Evolutionary conservation across 805 yeast genomes (phyloP), one percentile per base, ranked within the genome.

Genomic region (Candida tibetensis): DNA sequence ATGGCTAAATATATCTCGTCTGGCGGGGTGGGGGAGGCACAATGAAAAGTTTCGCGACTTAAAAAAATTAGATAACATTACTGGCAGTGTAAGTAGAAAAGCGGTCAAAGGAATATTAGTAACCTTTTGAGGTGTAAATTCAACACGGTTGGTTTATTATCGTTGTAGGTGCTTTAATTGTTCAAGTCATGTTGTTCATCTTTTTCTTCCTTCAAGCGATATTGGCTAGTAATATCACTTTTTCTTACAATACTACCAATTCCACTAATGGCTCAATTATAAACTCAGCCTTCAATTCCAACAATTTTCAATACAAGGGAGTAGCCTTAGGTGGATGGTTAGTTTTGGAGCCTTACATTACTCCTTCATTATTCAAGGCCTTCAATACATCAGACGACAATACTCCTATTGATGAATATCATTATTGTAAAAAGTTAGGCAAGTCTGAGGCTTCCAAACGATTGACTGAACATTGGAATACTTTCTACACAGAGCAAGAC

Each of bases 291-390:
- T 22, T 15, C 21, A 41, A 33, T 21, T 31, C 50, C 19, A 30
- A 37, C 25, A 34, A 34, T 26, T 46, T 46, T 34, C 40, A 41
- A 36, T 46, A 46, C 22, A 44, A 47, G 32, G 82, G 81, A 30
- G 74, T 79, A 10, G 71, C 77, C 18, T 51, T 82, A 10, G 90
- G 89, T 22, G 88, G 88, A 5, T 82, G 89, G 90, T 63, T 81
- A 17, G 77, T 82, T 0, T 61, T 82, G 6, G 88, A 82, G 53
- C 87, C 89, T 1, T 82, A 73, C 46, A 81, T 82, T 42, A 80
- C 82, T 0, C 88, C 89, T 0, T 72, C 82, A 1, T 55, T 82
- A 28, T 82, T 76, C 48, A 64, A 71, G 16, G 63, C 63, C 4
- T 66, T 67, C 28, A 57, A 57, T 37, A 60, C 45, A 36, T 52